Evolutionary conservation across 2,329 filamentous ascomycete species (phyloP).

Genomic region (Dactylellina haptotyla): DNA sequence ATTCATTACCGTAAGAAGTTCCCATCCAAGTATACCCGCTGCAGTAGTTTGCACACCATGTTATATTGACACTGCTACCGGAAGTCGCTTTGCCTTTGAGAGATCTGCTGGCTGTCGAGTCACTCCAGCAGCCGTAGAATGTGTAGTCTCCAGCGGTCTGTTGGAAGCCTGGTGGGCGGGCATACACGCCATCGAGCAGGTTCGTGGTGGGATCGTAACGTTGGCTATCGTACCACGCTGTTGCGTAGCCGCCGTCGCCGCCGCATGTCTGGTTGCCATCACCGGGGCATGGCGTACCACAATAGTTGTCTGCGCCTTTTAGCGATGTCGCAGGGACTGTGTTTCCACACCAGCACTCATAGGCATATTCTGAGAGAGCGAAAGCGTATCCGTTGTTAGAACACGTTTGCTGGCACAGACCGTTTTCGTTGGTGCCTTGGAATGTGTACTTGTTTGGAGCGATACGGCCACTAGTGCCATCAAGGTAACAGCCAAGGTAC

Average conservation of each 20-base stretch:
- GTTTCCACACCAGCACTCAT: slow-evolving; percentile 58
- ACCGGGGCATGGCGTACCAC: slow-evolving; percentile 58
- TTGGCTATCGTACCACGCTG: slow-evolving; percentile 47
- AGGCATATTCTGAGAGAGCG: slow-evolving; percentile 59
- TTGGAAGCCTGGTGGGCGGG: slow-evolving; percentile 35
- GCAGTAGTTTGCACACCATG: slow-evolving; percentile 39
- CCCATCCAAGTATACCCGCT: slow-evolving; percentile 35
- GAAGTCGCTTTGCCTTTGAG: slow-evolving; percentile 23
- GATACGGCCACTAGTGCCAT: slow-evolving; percentile 60
- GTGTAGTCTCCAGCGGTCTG: slow-evolving; percentile 22
- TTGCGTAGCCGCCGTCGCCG: slow-evolving; percentile 60
- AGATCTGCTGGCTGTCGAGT: slow-evolving; percentile 33
- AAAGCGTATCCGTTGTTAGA: slow-evolving; percentile 59
- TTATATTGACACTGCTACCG: slow-evolving; percentile 33
- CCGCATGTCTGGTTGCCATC: slow-evolving; percentile 59
- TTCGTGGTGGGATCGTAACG: slow-evolving; percentile 36
- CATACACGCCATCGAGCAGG: slow-evolving; percentile 48
- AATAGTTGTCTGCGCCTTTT: slow-evolving; percentile 35
- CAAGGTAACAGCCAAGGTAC: slow-evolving; percentile 63
- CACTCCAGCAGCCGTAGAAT: slow-evolving; percentile 46
- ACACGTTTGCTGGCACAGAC: slow-evolving; percentile 60
- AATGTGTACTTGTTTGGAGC: slow-evolving; percentile 59
- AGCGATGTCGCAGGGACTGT: slow-evolving; percentile 41
- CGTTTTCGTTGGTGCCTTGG: slow-evolving; percentile 60
- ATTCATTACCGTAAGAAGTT: slow-evolving; percentile 60